Conservation (phyloP, 306 rosid genomes). For the Ammopiptanthus mongolicus region DNA sequence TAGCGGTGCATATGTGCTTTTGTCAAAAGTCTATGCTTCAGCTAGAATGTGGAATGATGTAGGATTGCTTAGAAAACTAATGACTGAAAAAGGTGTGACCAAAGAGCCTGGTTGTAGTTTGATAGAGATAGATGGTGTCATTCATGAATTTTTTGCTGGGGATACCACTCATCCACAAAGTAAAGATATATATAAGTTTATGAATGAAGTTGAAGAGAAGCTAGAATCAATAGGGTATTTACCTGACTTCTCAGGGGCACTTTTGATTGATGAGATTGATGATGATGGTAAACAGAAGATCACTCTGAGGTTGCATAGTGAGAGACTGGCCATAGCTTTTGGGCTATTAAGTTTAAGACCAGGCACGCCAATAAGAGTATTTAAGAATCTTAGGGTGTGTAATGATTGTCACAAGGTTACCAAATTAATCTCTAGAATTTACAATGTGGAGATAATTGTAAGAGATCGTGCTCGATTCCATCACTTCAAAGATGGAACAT, state of each 20-base stretch:
- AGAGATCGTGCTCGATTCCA: constrained; percentile 73
- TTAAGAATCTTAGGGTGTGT: constrained; percentile 74
- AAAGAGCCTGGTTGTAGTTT: constrained; percentile 79
- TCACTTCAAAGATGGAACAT: constrained; percentile 55
- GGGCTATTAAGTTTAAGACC: constrained; percentile 54
- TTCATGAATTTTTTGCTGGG: constrained; percentile 78
- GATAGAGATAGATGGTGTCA: constrained; percentile 58
- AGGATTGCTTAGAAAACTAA: constrained; percentile 60
- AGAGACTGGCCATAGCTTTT: constrained; percentile 72
- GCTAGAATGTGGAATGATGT: constrained; percentile 69
- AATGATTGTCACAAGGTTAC: constrained; percentile 62
- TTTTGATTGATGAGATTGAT: constrained; percentile 41
- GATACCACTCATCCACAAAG: constrained; percentile 67
- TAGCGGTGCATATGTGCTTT: constrained; percentile 67
- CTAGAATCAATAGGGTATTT: constrained; percentile 42
- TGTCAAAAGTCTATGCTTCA: constrained; percentile 75
- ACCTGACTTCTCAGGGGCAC: constrained; percentile 53
- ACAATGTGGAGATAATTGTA: constrained; percentile 58
- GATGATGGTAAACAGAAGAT: constrained; percentile 33
- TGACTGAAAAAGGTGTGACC: constrained; percentile 51
- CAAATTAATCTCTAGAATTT: constrained; percentile 52
- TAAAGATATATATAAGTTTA: constrained; percentile 37
- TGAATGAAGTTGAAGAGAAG: constrained; percentile 49
- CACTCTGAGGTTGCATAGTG: constrained; percentile 61
- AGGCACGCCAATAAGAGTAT: constrained; percentile 51